These are phyloP conservation scores for Xerocomellus amylosporus DNA, from an alignment of 768 basidiomycete species.

Conservation along the genomic window DNA sequence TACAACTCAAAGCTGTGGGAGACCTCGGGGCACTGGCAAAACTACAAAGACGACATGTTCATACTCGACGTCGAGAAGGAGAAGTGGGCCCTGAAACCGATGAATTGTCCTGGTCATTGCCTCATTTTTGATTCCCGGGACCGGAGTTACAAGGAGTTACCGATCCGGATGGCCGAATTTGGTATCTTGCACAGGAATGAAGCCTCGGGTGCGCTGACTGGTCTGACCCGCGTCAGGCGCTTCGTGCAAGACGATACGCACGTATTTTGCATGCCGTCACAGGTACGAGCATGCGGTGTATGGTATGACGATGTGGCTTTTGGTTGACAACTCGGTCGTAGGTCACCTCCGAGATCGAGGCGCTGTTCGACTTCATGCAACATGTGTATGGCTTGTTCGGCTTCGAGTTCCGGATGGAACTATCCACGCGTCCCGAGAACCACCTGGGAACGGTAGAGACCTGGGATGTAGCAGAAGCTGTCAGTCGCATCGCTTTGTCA, in stretches of 20 bases:
- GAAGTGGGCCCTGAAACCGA: conserved; percentile 93
- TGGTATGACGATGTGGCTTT: not conserved
- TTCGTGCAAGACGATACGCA: conserved; percentile 99
- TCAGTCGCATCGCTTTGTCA: conserved; percentile 32
- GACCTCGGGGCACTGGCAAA: conserved; percentile 96
- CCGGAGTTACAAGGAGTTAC: conserved; percentile 91
- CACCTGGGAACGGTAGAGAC: conserved; percentile 85
- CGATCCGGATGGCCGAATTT: conserved; percentile 97
- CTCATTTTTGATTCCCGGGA: conserved; percentile 94
- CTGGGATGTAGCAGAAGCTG: conserved; percentile 87
- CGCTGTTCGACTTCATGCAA: conserved; percentile 93
- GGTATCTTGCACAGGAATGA: conserved; percentile 97
- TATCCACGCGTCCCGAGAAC: conserved; percentile 96
- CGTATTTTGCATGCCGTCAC: conserved; percentile 94
- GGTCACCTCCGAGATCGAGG: conserved; percentile 84
- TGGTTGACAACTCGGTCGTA: conserved; percentile 28
- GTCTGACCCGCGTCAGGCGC: conserved; percentile 87
- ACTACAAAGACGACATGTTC: conserved; percentile 99
- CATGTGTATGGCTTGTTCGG: conserved; percentile 92
- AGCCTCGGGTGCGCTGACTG: conserved; percentile 90
- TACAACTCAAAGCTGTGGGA: conserved; percentile 97
- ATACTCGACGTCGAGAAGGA: conserved; percentile 92
- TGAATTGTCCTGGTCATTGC: conserved; percentile 99
- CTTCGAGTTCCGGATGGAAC: conserved; percentile 88
- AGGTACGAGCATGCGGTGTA: conserved; percentile 45